Conservation (phyloP, 805 yeast species). For the Barnettozyma botsteinii region DNA sequence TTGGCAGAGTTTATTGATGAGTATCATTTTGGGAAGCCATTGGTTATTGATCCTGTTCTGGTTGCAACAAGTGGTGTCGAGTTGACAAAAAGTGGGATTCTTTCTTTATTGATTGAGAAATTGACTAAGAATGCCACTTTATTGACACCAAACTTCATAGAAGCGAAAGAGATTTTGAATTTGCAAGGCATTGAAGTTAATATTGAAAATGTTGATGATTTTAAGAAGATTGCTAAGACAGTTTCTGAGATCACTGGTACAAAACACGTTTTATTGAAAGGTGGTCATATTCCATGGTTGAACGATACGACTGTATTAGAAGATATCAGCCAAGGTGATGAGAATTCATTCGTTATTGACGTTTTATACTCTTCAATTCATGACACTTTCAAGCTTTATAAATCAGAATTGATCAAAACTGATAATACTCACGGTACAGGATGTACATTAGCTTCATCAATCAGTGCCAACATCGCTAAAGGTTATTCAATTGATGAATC, state of each 20-base stretch:
- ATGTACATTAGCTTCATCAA: slow-evolving; percentile 77
- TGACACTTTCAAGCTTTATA: slow-evolving; percentile 36
- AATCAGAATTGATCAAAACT: slow-evolving; percentile 41
- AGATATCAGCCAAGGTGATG: slow-evolving; percentile 11
- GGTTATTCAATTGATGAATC: slow-evolving; percentile 43
- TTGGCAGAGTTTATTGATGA: slow-evolving; percentile 33
- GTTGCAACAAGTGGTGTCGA: slow-evolving; percentile 72
- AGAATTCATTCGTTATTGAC: slow-evolving; percentile 39
- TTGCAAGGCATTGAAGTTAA: slow-evolving; percentile 26
- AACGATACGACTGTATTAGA: slow-evolving; percentile 9
- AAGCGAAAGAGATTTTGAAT: slow-evolving; percentile 44
- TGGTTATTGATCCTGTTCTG: slow-evolving; percentile 82
- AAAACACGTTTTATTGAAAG: slow-evolving; percentile 61
- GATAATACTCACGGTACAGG: slow-evolving; percentile 84
- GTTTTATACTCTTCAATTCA: slow-evolving; percentile 42
- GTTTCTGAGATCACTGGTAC: slow-evolving; percentile 39
- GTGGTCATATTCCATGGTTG: slow-evolving; percentile 64
- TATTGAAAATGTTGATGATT: slow-evolving; percentile 34
- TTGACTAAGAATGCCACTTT: slow-evolving; percentile 50
- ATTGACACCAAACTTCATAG: slow-evolving; percentile 71
- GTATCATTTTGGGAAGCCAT: slow-evolving; percentile 27
- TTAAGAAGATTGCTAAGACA: slow-evolving; percentile 32
- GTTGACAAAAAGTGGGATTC: slow-evolving; percentile 43
- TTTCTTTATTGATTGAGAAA: slow-evolving; percentile 36
- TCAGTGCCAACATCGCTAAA: slow-evolving; percentile 67